Evolutionary conservation across 805 yeast genomes (phyloP).

Genomic region (Yarrowia divulgata): DNA sequence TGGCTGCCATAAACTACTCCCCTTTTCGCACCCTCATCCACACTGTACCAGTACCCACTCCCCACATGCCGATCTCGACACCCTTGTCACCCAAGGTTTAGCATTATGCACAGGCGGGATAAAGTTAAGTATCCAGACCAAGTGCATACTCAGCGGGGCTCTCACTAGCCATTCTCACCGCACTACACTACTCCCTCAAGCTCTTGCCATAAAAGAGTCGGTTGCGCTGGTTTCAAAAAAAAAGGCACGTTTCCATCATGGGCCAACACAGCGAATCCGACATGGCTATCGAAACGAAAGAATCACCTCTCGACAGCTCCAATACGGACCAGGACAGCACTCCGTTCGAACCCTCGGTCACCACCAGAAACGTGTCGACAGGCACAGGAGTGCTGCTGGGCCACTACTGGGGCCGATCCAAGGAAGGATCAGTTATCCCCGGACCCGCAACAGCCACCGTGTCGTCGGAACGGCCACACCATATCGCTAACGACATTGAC

Average conservation of each 20-base stretch:
- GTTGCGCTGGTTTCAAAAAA: not conserved
- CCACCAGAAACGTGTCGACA: conserved; percentile 3
- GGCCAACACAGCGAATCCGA: too few relatives aligned
- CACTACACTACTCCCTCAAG: too few relatives aligned
- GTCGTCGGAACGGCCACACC: conserved; percentile 12
- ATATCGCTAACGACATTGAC: not conserved
- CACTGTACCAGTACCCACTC: not conserved
- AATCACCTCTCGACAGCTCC: too few relatives aligned
- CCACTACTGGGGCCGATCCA: conserved; percentile 35
- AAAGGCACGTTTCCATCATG: too few relatives aligned
- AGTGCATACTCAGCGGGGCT: not conserved
- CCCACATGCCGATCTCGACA: too few relatives aligned
- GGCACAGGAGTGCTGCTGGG: conserved; percentile 37
- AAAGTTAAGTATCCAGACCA: conserved; percentile 21
- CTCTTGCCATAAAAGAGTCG: conserved; percentile 13
- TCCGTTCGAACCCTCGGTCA: not conserved
- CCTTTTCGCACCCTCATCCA: too few relatives aligned
- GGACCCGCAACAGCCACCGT: conserved; percentile 13
- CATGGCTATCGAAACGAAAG: too few relatives aligned
- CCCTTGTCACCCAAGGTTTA: conserved; percentile 10
- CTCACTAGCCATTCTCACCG: not conserved
- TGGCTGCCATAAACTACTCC: too few relatives aligned
- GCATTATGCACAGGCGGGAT: not conserved
- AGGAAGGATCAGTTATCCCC: conserved; percentile 9
- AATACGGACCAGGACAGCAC: too few relatives aligned